Evolutionary conservation across 345 rosid genomes (phyloP).

Genomic region (Arabis alpina): DNA sequence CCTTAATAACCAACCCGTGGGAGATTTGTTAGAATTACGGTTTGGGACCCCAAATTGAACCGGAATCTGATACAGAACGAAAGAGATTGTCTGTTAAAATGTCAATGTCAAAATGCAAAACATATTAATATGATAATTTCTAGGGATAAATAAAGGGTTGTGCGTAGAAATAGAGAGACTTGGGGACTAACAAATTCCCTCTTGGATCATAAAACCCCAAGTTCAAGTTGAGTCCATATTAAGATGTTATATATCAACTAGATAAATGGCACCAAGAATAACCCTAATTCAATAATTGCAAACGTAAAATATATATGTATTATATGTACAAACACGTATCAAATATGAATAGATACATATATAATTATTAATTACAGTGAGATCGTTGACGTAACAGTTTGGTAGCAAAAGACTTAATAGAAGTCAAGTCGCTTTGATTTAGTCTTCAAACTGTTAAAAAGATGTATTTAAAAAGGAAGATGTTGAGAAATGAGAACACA

Average conservation of each 20-base stretch:
- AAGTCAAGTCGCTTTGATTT: slow-evolving; percentile 31
- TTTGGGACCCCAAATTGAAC: slow-evolving; percentile 1
- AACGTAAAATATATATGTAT: not conserved
- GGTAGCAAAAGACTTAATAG: slow-evolving; percentile 20
- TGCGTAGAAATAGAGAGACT: slow-evolving; percentile 5
- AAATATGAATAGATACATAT: slow-evolving; percentile 3
- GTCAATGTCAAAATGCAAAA: slow-evolving; percentile 25
- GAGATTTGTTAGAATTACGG: not conserved
- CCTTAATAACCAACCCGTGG: slow-evolving; percentile 6
- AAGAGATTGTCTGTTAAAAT: slow-evolving; percentile 23
- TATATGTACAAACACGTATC: not conserved
- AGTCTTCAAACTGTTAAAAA: not conserved
- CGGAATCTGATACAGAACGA: slow-evolving; percentile 17
- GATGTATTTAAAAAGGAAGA: slow-evolving; percentile 27
- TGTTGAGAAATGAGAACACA: slow-evolving; percentile 24
- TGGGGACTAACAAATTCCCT: slow-evolving; percentile 21
- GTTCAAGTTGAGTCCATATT: slow-evolving; percentile 29
- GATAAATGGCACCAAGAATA: not conserved
- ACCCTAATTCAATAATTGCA: not conserved
- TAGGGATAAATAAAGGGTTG: not conserved
- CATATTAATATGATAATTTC: slow-evolving; percentile 4
- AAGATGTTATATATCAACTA: slow-evolving; percentile 20
- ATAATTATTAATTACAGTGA: not conserved
- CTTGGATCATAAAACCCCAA: slow-evolving; percentile 16
- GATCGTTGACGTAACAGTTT: slow-evolving; percentile 22